These are phyloP conservation scores for Rhodamnia rubescens DNA, from an alignment of 345 rosid species.

Conservation along the genomic window DNA sequence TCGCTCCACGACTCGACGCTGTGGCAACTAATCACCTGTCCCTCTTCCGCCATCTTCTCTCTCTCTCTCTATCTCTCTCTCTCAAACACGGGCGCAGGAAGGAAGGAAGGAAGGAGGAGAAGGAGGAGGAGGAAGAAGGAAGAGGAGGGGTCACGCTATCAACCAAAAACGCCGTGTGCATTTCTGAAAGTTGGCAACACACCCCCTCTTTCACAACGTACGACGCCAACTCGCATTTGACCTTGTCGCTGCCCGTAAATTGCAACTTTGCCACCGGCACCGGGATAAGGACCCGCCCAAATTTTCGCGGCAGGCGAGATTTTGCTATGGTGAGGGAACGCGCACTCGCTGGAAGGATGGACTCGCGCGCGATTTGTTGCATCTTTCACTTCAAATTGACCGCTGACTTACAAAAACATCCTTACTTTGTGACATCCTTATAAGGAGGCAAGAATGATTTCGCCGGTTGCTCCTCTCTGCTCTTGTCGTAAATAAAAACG, in stretches of 20 bases:
- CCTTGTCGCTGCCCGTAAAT: background rate
- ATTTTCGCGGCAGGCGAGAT: background rate
- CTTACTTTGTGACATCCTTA: too few species aligned
- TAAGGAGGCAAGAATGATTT: too few species aligned
- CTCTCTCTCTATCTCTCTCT: background rate
- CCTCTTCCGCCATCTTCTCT: conserved; percentile 39
- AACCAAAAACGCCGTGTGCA: background rate
- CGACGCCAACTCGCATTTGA: background rate
- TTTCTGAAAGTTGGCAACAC: background rate
- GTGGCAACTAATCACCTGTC: conserved; percentile 70
- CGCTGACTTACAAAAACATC: too few species aligned
- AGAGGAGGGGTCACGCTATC: background rate
- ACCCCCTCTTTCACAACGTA: background rate
- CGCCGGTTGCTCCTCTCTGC: too few species aligned
- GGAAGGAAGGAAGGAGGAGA: background rate
- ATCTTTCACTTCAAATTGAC: background rate
- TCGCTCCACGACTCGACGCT: conserved; percentile 52
- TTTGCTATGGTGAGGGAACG: background rate
- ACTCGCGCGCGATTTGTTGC: background rate
- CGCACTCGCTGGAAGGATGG: background rate
- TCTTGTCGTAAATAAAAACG: too few species aligned
- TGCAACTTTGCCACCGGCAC: conserved; percentile 10
- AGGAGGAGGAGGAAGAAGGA: background rate
- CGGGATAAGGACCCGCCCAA: background rate
- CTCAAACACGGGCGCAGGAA: background rate